phyloP scores from a whole-genome alignment of 75 land plant genomes.

The Larix kaempferi region DNA sequence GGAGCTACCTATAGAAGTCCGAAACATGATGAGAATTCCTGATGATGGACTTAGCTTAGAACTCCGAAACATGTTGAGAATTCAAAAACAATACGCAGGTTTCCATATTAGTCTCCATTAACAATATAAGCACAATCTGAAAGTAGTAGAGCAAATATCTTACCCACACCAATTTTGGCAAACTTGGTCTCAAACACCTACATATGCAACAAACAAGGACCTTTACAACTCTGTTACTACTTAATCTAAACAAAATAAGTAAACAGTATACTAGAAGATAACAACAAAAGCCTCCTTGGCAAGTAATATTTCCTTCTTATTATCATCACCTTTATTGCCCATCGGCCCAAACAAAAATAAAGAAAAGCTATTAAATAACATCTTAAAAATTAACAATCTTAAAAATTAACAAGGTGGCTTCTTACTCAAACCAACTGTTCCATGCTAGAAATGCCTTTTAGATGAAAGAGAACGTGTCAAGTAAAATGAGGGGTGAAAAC shows the following conservation, averaged over 20 bases:
- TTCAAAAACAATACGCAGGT: too few species aligned
- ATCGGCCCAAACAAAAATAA: not conserved
- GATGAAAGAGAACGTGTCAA: not conserved
- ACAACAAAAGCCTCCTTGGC: not conserved
- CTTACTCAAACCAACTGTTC: not conserved
- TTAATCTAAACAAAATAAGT: too few species aligned
- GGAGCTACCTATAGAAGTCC: too few species aligned
- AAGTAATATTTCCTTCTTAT: not conserved
- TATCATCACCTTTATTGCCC: not conserved
- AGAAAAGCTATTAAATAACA: not conserved
- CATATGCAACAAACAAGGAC: not conserved
- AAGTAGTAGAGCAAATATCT: constrained; percentile 9
- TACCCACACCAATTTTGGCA: constrained; percentile 95
- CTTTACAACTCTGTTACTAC: not conserved
- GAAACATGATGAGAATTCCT: too few species aligned
- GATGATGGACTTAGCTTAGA: too few species aligned
- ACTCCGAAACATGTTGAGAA: too few species aligned
- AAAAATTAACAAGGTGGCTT: too few species aligned
- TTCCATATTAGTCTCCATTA: too few species aligned
- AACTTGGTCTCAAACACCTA: constrained; percentile 92
- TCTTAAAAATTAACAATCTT: not conserved
- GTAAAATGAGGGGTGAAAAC: not conserved
- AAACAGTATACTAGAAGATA: not conserved
- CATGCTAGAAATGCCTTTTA: not conserved
- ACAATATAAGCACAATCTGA: too few species aligned